These are phyloP conservation scores for Dictyophora rubrovolvata DNA, from an alignment of 768 basidiomycete genomes.

Conservation along the genomic window DNA sequence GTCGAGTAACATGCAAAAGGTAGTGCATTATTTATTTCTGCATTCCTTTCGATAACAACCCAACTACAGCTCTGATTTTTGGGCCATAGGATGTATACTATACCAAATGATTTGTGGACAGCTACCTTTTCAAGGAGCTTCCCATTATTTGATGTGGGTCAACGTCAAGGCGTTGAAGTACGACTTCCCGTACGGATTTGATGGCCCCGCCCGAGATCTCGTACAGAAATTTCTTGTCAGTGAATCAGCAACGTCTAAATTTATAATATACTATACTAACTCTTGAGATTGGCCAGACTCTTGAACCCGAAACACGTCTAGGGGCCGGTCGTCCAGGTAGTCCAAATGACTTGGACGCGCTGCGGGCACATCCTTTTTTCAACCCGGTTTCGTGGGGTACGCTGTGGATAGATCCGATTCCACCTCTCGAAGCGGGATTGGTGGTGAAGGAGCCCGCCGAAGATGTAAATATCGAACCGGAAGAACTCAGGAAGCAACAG, in stretches of 20 bases:
- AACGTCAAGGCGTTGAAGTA: constrained; percentile 87
- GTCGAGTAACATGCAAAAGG: constrained; percentile 69
- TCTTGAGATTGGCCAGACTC: constrained; percentile 27
- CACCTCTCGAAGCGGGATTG: constrained; percentile 48
- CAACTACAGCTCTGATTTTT: constrained; percentile 70
- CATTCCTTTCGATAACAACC: neutral
- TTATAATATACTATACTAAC: neutral
- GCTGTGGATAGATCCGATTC: constrained; percentile 56
- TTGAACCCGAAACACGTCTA: constrained; percentile 48
- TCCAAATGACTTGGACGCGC: constrained; percentile 30
- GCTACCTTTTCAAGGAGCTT: constrained; percentile 84
- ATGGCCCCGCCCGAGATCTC: constrained; percentile 70
- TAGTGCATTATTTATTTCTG: constrained; percentile 20
- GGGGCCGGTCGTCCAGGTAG: constrained; percentile 40
- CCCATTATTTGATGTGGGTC: constrained; percentile 92
- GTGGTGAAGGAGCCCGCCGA: constrained; percentile 36
- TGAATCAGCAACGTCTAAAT: neutral
- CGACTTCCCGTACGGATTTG: constrained; percentile 78
- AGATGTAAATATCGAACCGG: constrained; percentile 14
- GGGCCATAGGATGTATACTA: constrained; percentile 91
- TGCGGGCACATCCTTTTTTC: constrained; percentile 58
- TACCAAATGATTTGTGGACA: constrained; percentile 88
- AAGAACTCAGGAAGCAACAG: constrained; percentile 16
- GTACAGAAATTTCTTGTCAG: constrained; percentile 67
- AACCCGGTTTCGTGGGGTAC: constrained; percentile 45